A percentile compares a stretch with the other conserved stretches of the same genome.
Evolutionary conservation across 805 yeast species (phyloP).

Genomic region (Ogataea trehaloabstinens): DNA sequence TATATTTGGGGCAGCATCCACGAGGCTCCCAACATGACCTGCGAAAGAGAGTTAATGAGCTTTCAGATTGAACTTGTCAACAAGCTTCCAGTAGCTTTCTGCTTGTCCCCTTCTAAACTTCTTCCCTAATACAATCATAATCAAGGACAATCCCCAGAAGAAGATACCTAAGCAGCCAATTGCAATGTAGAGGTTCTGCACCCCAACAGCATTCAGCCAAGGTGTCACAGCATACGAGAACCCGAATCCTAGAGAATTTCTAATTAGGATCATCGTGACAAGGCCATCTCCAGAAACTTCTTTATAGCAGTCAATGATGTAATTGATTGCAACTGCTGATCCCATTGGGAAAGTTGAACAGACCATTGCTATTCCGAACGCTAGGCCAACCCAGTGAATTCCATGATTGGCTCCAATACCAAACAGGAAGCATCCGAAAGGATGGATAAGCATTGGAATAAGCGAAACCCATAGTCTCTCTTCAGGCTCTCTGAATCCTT

Average conservation of each 20-base stretch:
- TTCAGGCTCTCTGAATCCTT: constrained; percentile 44
- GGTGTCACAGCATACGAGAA: constrained; percentile 57
- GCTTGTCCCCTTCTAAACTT: constrained; percentile 16
- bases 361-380: constrained; percentile 29
- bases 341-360: constrained; percentile 27
- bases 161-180: constrained; percentile 50
- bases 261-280: constrained; percentile 32
- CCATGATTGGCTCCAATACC: constrained; percentile 37
- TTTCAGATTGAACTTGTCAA: constrained; percentile 17
- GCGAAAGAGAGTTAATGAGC: constrained; percentile 8
- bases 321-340: constrained; percentile 29
- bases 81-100: constrained; percentile 17
- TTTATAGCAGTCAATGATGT: constrained; percentile 30
- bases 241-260: constrained; percentile 55
- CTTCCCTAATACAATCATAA: constrained; percentile 21
- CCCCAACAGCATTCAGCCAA: constrained; percentile 54
- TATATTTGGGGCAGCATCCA: no score
- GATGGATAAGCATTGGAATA: constrained; percentile 34
- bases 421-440: constrained; percentile 41
- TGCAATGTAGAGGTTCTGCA: constrained; percentile 51
- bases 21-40: no score
- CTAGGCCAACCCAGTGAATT: constrained; percentile 37
- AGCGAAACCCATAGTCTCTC: constrained; percentile 40
- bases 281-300: constrained; percentile 31
- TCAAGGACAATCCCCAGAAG: constrained; percentile 27